Evolutionary conservation across 768 basidiomycete species (phyloP).

Genomic region (Kwoniella pini): DNA sequence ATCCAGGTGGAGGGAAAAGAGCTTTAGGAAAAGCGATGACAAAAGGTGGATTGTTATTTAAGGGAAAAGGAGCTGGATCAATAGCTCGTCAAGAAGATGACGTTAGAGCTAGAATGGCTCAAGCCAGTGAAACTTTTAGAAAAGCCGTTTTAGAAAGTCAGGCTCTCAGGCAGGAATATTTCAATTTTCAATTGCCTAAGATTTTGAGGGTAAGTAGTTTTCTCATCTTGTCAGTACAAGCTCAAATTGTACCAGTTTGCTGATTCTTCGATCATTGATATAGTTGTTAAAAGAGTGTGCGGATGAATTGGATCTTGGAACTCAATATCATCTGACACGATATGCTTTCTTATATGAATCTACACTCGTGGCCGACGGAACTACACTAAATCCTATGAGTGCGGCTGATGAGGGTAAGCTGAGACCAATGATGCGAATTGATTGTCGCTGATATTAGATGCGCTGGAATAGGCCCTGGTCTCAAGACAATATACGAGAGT

Average conservation of each 20-base stretch:
- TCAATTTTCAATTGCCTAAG: conserved; percentile 92
- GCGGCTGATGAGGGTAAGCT: conserved; percentile 44
- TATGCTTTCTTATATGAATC: conserved; percentile 94
- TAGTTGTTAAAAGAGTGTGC: conserved; percentile 90
- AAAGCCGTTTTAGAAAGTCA: conserved; percentile 90
- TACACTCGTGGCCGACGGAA: conserved; percentile 82
- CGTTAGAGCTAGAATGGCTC: conserved; percentile 78
- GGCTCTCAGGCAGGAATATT: conserved; percentile 90
- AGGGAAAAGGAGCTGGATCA: conserved; percentile 91
- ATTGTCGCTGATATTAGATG: neutral
- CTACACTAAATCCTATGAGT: conserved; percentile 69
- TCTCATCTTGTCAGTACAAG: too few species aligned
- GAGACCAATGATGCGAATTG: neutral
- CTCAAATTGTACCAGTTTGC: too few species aligned
- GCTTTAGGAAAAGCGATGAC: conserved; percentile 87
- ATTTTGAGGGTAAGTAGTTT: conserved; percentile 73
- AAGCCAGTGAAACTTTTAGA: conserved; percentile 81
- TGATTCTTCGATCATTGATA: neutral
- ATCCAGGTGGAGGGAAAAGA: conserved; percentile 64
- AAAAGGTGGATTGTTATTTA: conserved; percentile 83
- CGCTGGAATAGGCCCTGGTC: conserved; percentile 62
- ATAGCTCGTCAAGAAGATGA: conserved; percentile 95
- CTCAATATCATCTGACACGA: conserved; percentile 92
- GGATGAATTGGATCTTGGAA: conserved; percentile 96
- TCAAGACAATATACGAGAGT: conserved; percentile 82